phyloP scores from a whole-genome alignment of 2,329 filamentous ascomycete species.

The Westerdykella sp. region DNA sequence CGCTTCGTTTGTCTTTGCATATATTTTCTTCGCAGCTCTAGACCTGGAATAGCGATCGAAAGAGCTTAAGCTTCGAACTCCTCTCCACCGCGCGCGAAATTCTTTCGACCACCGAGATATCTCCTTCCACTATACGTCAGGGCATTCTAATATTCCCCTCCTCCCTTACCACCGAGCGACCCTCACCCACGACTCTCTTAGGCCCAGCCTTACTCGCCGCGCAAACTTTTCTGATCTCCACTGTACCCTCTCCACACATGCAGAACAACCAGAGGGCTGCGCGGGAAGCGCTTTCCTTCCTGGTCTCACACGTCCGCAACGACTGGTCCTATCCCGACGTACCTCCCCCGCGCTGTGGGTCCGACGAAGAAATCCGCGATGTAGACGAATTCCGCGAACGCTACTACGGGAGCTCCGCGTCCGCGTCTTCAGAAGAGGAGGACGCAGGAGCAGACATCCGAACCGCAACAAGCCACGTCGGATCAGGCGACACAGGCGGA shows the following conservation, averaged over 20 bases:
- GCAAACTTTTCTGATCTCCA: background rate
- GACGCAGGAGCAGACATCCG: slow-evolving; percentile 3
- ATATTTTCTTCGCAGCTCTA: no score
- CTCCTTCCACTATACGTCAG: no score
- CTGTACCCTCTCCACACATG: slow-evolving; percentile 15
- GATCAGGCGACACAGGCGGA: background rate
- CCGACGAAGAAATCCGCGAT: slow-evolving; percentile 29
- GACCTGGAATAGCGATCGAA: no score
- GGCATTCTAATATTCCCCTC: no score
- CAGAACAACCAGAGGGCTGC: slow-evolving; percentile 39
- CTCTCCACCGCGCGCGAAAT: no score
- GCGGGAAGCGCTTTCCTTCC: slow-evolving; percentile 38
- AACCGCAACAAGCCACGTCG: background rate
- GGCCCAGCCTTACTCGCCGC: no score
- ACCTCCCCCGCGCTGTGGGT: slow-evolving; percentile 27
- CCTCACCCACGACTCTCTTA: no score
- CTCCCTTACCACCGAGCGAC: no score
- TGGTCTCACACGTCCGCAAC: slow-evolving; percentile 39
- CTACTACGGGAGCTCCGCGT: slow-evolving; percentile 34
- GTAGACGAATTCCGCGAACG: slow-evolving; percentile 39
- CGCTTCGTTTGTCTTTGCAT: no score
- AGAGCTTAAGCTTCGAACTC: no score
- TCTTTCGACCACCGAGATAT: no score
- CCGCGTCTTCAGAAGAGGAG: slow-evolving; percentile 23
- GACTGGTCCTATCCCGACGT: slow-evolving; percentile 42